Conservation (phyloP, 371 early-diverging fungal genomes). For the Rhizopus sp. region DNA sequence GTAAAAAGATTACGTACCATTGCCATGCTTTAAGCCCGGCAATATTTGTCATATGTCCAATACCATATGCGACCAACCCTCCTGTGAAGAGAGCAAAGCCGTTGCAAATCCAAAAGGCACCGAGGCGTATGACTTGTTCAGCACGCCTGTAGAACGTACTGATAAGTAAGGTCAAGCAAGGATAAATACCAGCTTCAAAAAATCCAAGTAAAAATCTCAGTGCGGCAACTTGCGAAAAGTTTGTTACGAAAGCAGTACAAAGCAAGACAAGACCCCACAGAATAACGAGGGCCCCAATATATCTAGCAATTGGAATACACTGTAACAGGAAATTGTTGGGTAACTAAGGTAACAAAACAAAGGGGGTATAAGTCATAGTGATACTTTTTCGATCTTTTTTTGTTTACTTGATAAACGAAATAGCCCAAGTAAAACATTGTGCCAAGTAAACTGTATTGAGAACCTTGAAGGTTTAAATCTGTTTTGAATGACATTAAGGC, state of each 20-base stretch:
- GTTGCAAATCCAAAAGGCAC: conserved; percentile 35
- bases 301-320: conserved; percentile 30
- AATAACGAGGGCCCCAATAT: conserved; percentile 33
- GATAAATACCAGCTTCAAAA: conserved; percentile 35
- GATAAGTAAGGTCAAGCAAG: conserved; percentile 31
- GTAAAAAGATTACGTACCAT: conserved; percentile 20
- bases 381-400: background rate
- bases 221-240: conserved; percentile 34
- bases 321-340: conserved; percentile 45
- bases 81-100: conserved; percentile 27
- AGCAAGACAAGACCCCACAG: conserved; percentile 32
- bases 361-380: background rate
- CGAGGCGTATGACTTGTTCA: conserved; percentile 33
- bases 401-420: conserved; percentile 33
- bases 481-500: conserved; percentile 16
- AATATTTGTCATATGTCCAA: conserved; percentile 27
- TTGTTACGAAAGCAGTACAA: conserved; percentile 26
- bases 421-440: conserved; percentile 36
- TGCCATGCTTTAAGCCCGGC: conserved; percentile 36
- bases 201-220: conserved; percentile 33
- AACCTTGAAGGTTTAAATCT: conserved; percentile 15
- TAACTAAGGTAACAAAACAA: conserved; percentile 18
- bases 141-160: conserved; percentile 36
- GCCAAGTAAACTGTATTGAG: conserved; percentile 24
- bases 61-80: conserved; percentile 32